Conservation (phyloP, 805 yeast species). For the Saccharomycopsis vini region DNA sequence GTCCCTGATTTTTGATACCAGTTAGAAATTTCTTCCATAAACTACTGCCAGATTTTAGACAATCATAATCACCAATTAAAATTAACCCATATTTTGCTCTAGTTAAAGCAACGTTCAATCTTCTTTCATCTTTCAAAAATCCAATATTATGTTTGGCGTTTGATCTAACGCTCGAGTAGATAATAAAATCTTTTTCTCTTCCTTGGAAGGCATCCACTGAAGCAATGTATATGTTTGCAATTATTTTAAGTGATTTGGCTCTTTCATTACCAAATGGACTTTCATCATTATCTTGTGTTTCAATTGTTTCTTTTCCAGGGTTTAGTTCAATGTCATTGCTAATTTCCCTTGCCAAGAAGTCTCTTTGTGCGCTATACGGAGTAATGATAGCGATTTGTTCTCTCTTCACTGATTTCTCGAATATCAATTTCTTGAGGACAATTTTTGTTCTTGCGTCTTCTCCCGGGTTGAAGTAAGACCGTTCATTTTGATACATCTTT, state of each 20-base stretch:
- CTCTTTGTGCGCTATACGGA: constrained; percentile 69
- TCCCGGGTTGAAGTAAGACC: constrained; percentile 54
- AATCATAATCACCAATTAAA: too few species aligned
- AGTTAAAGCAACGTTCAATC: constrained; percentile 67
- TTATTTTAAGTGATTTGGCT: constrained; percentile 38
- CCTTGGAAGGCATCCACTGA: constrained; percentile 68
- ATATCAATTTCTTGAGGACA: constrained; percentile 40
- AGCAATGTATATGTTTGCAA: constrained; percentile 40
- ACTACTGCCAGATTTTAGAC: too few species aligned
- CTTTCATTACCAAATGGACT: constrained; percentile 36
- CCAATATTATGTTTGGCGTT: too few species aligned
- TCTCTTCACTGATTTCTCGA: constrained; percentile 42
- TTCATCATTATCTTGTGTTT: constrained; percentile 56
- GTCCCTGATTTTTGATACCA: too few species aligned
- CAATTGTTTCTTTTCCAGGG: constrained; percentile 40
- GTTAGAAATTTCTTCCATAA: too few species aligned
- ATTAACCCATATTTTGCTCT: constrained; percentile 57
- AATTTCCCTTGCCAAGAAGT: constrained; percentile 43
- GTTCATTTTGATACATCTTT: constrained; percentile 32
- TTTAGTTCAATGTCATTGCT: constrained; percentile 46
- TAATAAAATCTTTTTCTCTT: too few species aligned
- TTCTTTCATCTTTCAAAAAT: constrained; percentile 48
- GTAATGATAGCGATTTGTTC: constrained; percentile 58
- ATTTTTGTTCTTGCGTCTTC: constrained; percentile 43
- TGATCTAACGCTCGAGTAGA: too few species aligned